Conservation (phyloP, 768 basidiomycete species). For the Cyathus striatus region DNA sequence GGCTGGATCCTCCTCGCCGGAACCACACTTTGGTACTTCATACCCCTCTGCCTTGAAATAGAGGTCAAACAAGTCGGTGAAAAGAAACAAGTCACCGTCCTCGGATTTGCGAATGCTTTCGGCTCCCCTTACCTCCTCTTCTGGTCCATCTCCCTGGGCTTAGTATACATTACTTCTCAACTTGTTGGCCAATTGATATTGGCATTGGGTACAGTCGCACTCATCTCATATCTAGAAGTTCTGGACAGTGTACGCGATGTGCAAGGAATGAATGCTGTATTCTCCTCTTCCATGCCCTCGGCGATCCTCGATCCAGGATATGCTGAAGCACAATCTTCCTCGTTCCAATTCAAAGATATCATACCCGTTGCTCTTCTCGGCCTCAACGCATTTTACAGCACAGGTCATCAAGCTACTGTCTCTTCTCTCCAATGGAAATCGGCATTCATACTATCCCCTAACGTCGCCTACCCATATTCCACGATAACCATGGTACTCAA, state of each 20-base stretch:
- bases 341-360: slow-evolving; percentile 60
- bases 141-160: slow-evolving; percentile 58
- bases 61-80: slow-evolving; percentile 23
- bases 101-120: slow-evolving; percentile 88
- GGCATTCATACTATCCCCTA: slow-evolving; percentile 77
- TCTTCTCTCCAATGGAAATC: slow-evolving; percentile 94
- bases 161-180: slow-evolving; percentile 66
- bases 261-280: slow-evolving; percentile 42
- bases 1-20: slow-evolving; percentile 48
- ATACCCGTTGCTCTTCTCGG: slow-evolving; percentile 74
- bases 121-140: slow-evolving; percentile 87
- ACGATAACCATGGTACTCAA: slow-evolving; percentile 73
- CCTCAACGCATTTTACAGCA: slow-evolving; percentile 74
- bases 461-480: slow-evolving; percentile 67
- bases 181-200: slow-evolving; percentile 81
- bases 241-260: slow-evolving; percentile 80
- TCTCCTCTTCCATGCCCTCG: slow-evolving; percentile 43
- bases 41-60: slow-evolving; percentile 74
- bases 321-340: slow-evolving; percentile 20
- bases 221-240: slow-evolving; percentile 77
- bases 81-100: slow-evolving; percentile 40
- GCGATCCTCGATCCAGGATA: slow-evolving; percentile 31
- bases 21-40: slow-evolving; percentile 60
- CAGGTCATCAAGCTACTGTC: slow-evolving; percentile 89
- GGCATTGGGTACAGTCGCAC: slow-evolving; percentile 53